Conservation (phyloP, 305 asterid species). For the Solanum hybrid region DNA sequence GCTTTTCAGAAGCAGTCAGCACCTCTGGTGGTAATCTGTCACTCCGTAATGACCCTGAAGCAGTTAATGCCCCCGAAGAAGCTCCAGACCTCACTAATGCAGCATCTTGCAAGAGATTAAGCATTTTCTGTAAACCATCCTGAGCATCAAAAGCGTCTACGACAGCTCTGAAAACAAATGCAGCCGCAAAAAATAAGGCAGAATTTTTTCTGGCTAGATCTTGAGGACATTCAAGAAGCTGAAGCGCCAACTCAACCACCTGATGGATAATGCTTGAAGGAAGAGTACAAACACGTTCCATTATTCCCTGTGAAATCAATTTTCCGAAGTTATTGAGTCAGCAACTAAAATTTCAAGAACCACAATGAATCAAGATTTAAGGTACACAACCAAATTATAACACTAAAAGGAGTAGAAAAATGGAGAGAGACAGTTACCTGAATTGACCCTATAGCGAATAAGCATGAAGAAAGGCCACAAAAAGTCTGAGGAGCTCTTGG, state of each 20-base stretch:
- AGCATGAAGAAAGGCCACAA: constrained; percentile 87
- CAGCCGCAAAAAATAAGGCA: constrained; percentile 87
- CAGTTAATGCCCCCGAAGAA: constrained; percentile 58
- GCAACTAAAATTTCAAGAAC: background rate
- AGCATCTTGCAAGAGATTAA: constrained; percentile 73
- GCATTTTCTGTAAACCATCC: constrained; percentile 84
- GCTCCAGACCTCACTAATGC: constrained; percentile 95
- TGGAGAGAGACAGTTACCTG: constrained; percentile 47
- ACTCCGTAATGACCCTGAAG: constrained; percentile 65
- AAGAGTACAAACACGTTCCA: constrained; percentile 98
- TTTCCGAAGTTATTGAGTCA: background rate
- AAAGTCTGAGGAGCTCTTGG: constrained; percentile 70
- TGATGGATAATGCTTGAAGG: constrained; percentile 75
- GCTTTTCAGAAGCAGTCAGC: constrained; percentile 89
- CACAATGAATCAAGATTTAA: background rate
- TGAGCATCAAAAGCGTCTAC: constrained; percentile 87
- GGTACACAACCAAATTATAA: background rate
- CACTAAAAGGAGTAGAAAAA: background rate
- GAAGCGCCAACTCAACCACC: constrained; percentile 83
- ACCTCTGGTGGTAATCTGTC: constrained; percentile 83
- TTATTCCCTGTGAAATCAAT: constrained; percentile 61
- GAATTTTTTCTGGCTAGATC: constrained; percentile 93
- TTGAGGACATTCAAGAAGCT: constrained; percentile 75
- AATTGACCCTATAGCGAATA: constrained; percentile 82
- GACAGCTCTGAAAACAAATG: constrained; percentile 91